Evolutionary conservation across 2,329 filamentous ascomycete genomes (phyloP).

Genomic region (Ceratocystis ficicola): DNA sequence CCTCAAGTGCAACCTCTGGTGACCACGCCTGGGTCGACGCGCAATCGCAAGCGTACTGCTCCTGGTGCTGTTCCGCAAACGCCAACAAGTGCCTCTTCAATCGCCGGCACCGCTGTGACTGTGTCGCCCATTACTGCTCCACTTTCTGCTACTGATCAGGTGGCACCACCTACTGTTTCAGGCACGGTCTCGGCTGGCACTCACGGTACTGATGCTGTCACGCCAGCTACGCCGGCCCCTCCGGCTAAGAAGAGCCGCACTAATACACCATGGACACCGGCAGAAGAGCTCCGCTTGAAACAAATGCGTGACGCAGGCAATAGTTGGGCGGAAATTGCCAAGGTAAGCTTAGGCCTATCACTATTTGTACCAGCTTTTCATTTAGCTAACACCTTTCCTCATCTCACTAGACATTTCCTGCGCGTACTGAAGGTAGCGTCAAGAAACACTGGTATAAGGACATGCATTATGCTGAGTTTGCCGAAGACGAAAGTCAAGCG

Average conservation of each 20-base stretch:
- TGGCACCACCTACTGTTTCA: conserved; percentile 29
- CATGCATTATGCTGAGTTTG: conserved; percentile 99
- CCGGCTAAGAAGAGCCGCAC: conserved; percentile 80
- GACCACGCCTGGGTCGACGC: conserved; percentile 22
- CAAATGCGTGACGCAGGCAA: conserved; percentile 85
- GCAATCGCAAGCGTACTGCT: conserved; percentile 35
- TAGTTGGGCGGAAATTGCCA: conserved; percentile 96
- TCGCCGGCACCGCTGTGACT: conserved; percentile 25
- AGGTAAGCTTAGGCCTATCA: conserved; percentile 55
- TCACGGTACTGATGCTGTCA: conserved; percentile 18
- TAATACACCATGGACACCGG: conserved; percentile 97
- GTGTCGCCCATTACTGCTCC: conserved; percentile 30
- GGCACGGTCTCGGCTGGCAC: conserved; percentile 21
- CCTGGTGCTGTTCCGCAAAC: conserved; percentile 29
- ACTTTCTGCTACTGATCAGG: conserved; percentile 24
- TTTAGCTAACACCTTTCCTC: background rate
- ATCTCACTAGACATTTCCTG: conserved; percentile 63
- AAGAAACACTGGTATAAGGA: conserved; percentile 99
- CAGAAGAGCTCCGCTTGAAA: conserved; percentile 85
- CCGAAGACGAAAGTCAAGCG: conserved; percentile 80
- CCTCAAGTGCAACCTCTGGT: conserved; percentile 25
- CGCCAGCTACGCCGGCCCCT: conserved; percentile 17
- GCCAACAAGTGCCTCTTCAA: conserved; percentile 24
- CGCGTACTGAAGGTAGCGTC: conserved; percentile 87
- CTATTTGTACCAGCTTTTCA: background rate